Conservation (phyloP, 148 eudicot species). For the Nyssa sinensis region DNA sequence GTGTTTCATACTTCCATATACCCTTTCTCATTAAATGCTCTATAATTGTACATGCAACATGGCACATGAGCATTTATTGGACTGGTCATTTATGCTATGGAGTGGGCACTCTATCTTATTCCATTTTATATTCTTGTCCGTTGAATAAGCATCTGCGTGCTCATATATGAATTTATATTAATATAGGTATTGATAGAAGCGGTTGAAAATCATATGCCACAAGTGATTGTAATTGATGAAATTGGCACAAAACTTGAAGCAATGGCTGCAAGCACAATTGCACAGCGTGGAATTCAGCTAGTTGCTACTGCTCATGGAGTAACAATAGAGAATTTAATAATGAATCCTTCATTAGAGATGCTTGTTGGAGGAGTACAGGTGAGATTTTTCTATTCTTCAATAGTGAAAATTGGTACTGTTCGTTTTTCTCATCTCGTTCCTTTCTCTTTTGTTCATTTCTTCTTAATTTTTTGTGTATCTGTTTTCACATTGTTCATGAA, state of each 20-base stretch:
- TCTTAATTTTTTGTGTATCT: background rate
- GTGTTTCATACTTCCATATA: background rate
- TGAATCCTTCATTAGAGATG: constrained; percentile 95
- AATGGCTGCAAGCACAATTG: constrained; percentile 91
- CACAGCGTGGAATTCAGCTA: constrained; percentile 98
- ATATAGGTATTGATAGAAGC: constrained; percentile 92
- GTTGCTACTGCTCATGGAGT: constrained; percentile 99
- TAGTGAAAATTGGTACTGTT: background rate
- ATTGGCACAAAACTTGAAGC: constrained; percentile 99
- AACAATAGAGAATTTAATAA: constrained; percentile 83
- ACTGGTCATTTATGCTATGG: background rate
- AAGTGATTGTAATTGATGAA: constrained; percentile 97
- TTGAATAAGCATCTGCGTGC: background rate
- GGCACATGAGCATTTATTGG: background rate
- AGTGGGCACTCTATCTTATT: background rate
- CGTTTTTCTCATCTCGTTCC: background rate
- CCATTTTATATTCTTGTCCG: background rate
- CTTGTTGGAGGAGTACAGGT: constrained; percentile 99
- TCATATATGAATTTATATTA: constrained; percentile 12
- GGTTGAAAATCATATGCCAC: constrained; percentile 98
- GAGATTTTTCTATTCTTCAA: background rate
- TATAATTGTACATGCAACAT: background rate
- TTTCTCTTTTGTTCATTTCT: background rate
- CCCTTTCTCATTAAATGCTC: background rate
- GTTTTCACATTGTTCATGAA: background rate